Evolutionary conservation across 495 filamentous ascomycete species (phyloP).

Genomic region (Penicillium robsamsonii): DNA sequence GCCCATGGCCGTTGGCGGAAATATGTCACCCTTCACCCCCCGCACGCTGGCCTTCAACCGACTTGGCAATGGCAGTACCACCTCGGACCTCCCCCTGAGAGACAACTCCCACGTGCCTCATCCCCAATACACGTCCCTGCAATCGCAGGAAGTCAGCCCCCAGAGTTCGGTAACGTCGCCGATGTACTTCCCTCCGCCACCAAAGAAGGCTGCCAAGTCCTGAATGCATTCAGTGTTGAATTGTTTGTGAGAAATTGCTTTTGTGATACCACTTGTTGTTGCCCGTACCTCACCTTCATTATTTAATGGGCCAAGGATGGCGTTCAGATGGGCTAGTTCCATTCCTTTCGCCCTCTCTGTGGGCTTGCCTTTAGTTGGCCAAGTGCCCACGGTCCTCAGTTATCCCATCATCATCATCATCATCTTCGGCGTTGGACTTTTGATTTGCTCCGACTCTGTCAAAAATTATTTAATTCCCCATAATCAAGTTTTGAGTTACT

Average conservation of each 20-base stretch:
- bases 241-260: constrained; percentile 6
- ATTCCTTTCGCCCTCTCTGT: background rate
- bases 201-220: constrained; percentile 39
- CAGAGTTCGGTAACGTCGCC: constrained; percentile 18
- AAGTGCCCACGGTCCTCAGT: constrained; percentile 1
- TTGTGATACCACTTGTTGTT: constrained; percentile 26
- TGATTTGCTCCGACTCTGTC: background rate
- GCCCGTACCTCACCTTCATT: constrained; percentile 16
- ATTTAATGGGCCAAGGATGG: background rate
- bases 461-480: constrained; percentile 10
- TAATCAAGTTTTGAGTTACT: constrained; percentile 7
- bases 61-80: constrained; percentile 22
- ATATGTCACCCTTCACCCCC: constrained; percentile 40
- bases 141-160: constrained; percentile 23
- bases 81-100: constrained; percentile 45
- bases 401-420: constrained; percentile 15
- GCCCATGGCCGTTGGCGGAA: constrained; percentile 21
- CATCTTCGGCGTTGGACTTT: constrained; percentile 14
- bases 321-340: background rate
- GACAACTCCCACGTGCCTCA: constrained; percentile 27
- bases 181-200: constrained; percentile 46
- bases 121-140: constrained; percentile 23
- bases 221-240: constrained; percentile 10
- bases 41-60: constrained; percentile 46
- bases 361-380: background rate